Evolutionary conservation across 768 basidiomycete genomes (phyloP), one percentile per base, ranked within the genome.

Genomic region (Naganishia vishniacii): DNA sequence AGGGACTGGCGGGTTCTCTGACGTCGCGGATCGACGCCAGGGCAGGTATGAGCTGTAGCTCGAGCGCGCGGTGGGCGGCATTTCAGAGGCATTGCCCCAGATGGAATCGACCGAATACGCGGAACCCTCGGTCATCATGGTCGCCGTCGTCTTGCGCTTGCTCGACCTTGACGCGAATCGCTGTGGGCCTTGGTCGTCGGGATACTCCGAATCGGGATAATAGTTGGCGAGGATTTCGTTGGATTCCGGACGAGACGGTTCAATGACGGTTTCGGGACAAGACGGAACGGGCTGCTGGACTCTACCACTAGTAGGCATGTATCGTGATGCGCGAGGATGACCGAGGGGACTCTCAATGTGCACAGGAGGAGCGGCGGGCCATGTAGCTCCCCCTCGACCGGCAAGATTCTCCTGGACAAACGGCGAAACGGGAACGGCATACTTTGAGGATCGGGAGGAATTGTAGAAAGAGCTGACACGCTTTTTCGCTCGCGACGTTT

Each of bases 41-140:
- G 53, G 53, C 7, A 40, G 15, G 23, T 40, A 56, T 16, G 53
- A 31, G 32, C 49, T 51, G 2, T 51, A 25, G 18, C 53, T 56
- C 1, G 53, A 56, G 9, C 53, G 53, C n/a, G 53, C 53, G 34
- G 34, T 56, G 7, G 53, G 53, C 18, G 32, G 53, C 31, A 37
- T 37, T 40, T 56, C 53, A 4, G 53, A 56, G 5, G 53, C 53
- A 23, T 56, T 56, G n/a, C 53, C 53, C 53, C 53, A 56, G n/a
- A 56, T 40, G 37, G 53, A 56, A 26, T 56, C 53, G n/a, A 56
- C 53, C 32, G 53, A 56, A 25, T 56, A 56, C 20, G 40, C 23
- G 23, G 53, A 56, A 2, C 53, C 53, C 13, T 56, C 53, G 20
- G 20, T 56, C 53, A 56, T 56, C 32, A 9, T 51, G 48, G 29